phyloP scores from a whole-genome alignment of 805 yeast genomes.

The Schwanniomyces vanrijiae region DNA sequence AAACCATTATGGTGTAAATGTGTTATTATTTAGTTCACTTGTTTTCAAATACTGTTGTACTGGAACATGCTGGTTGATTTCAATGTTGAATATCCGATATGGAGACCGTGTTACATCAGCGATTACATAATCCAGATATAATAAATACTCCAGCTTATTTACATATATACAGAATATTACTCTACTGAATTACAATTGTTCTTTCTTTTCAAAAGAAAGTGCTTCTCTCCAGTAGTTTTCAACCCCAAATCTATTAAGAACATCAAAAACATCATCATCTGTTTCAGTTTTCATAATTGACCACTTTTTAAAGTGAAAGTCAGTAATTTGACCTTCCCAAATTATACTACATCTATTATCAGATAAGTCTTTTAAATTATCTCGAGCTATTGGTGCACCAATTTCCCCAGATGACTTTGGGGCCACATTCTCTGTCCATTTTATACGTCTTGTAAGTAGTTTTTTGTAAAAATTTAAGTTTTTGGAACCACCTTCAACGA shows the following conservation, averaged over 20 bases:
- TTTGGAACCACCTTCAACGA: slow-evolving; percentile 75
- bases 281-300: slow-evolving; percentile 53
- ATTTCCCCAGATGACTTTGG: slow-evolving; percentile 21
- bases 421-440: slow-evolving; percentile 60
- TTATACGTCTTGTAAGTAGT: slow-evolving; percentile 58
- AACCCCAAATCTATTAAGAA: slow-evolving; percentile 50
- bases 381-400: slow-evolving; percentile 6
- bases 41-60: neutral
- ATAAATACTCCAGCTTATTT: no score
- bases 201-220: neutral
- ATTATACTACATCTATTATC: slow-evolving; percentile 48
- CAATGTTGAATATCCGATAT: neutral
- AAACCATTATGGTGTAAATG: slow-evolving; percentile 26
- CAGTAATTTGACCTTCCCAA: slow-evolving; percentile 71
- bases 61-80: neutral
- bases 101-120: neutral
- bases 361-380: slow-evolving; percentile 30
- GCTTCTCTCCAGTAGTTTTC: slow-evolving; percentile 61
- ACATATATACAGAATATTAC: neutral
- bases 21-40: neutral
- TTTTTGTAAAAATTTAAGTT: slow-evolving; percentile 62
- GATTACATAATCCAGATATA: neutral
- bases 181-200: neutral
- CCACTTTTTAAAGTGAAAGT: slow-evolving; percentile 65
- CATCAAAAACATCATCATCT: slow-evolving; percentile 50